Percentiles rank a stretch among this genome's conserved stretches.
phyloP scores from a whole-genome alignment of 179 eudicot species.

The Silene vulgaris region DNA sequence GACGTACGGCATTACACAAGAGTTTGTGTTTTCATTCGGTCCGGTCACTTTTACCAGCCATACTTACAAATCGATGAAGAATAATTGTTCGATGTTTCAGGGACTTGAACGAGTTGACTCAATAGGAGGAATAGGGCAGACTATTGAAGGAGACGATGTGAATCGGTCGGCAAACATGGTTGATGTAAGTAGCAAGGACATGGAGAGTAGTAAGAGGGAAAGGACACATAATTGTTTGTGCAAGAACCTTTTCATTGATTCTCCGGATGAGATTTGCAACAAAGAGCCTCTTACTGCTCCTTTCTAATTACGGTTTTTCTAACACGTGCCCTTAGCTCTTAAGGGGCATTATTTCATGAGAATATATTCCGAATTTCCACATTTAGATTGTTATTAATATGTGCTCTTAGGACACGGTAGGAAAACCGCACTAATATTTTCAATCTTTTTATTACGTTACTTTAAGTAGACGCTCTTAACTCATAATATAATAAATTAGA shows the following conservation, averaged over 20 bases:
- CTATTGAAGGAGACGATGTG: background rate
- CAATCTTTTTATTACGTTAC: too few species aligned
- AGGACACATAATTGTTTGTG: conserved; percentile 25
- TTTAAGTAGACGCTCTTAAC: too few species aligned
- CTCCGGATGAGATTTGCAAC: conserved; percentile 22
- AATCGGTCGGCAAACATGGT: background rate
- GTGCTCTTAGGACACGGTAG: too few species aligned
- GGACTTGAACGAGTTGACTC: background rate
- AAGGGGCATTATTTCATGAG: too few species aligned
- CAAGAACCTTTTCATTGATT: conserved; percentile 13
- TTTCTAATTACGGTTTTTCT: conserved; percentile 13
- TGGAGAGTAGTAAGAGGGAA: conserved; percentile 1
- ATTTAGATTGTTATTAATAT: too few species aligned
- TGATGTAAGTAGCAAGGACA: conserved; percentile 13
- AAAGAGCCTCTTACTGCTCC: conserved; percentile 32
- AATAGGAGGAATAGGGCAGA: background rate
- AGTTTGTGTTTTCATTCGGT: too few species aligned
- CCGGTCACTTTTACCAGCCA: too few species aligned
- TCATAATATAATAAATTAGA: too few species aligned
- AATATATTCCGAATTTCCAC: too few species aligned
- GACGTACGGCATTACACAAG: too few species aligned
- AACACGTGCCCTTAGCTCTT: background rate
- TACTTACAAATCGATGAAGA: background rate
- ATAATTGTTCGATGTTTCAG: background rate
- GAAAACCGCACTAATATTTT: too few species aligned